phyloP scores from a whole-genome alignment of 2,329 filamentous ascomycete genomes.

The Fusarium floridanum region DNA sequence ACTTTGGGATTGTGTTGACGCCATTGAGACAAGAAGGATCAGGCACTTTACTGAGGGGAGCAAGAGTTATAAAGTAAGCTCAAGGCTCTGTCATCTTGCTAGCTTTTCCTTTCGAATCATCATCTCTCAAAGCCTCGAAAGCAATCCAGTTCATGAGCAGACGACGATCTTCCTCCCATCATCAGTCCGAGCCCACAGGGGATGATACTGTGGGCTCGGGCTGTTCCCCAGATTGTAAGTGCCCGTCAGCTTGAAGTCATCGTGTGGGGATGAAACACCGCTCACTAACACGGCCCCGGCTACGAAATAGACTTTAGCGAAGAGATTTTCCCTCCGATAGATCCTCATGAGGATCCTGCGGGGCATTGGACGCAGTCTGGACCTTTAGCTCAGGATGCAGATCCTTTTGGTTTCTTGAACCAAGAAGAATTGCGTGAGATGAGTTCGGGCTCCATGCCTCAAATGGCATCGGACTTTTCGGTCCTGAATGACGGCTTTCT shows the following conservation, averaged over 20 bases:
- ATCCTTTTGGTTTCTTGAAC: slow-evolving; percentile 14
- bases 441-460: not conserved
- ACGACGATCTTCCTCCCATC: not conserved
- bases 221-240: slow-evolving; percentile 31
- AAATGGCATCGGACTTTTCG: not conserved
- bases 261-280: slow-evolving; percentile 1
- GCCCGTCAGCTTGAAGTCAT: slow-evolving; percentile 17
- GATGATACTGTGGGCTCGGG: slow-evolving; percentile 25
- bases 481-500: not conserved
- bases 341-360: slow-evolving; percentile 9
- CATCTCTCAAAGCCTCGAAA: slow-evolving; percentile 2
- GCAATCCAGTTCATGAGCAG: slow-evolving; percentile 25
- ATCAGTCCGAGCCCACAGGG: slow-evolving; percentile 27
- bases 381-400: not conserved
- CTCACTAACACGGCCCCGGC: slow-evolving; percentile 13
- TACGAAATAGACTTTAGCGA: slow-evolving; percentile 17
- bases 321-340: not conserved
- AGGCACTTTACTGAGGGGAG: not conserved
- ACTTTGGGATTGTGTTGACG: slow-evolving; percentile 2
- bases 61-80: slow-evolving; percentile 31
- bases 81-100: not conserved
- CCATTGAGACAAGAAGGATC: slow-evolving; percentile 10
- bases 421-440: slow-evolving; percentile 3
- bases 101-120: not conserved
- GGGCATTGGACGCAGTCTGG: slow-evolving; percentile 11